Evolutionary conservation across 2,329 filamentous ascomycete genomes (phyloP).

Genomic region (Fusarium verrucosum): DNA sequence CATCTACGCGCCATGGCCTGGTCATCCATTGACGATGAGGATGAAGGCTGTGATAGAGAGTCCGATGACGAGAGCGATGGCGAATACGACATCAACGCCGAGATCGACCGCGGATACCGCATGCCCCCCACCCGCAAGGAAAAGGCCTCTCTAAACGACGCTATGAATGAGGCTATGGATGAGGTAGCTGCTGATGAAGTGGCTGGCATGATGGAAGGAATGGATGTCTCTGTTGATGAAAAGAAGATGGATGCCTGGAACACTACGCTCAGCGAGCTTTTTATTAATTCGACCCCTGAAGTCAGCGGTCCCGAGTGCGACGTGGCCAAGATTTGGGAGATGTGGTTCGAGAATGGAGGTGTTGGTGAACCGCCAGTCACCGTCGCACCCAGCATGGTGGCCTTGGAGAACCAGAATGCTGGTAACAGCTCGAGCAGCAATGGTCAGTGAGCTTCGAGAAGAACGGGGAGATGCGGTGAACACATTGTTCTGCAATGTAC

Average conservation of each 20-base stretch:
- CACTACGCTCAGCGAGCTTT: slow-evolving; percentile 3
- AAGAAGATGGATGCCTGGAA: slow-evolving; percentile 18
- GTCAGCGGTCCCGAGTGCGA: not conserved
- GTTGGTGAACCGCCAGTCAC: not conserved
- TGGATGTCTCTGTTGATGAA: not conserved
- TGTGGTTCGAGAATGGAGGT: not conserved
- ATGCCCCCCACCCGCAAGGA: slow-evolving; percentile 16
- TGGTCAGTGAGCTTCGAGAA: not conserved
- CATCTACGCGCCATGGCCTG: slow-evolving; percentile 50
- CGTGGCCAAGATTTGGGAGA: not conserved
- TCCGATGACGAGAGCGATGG: slow-evolving; percentile 21
- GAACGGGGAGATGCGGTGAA: not conserved
- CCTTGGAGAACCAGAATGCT: not conserved
- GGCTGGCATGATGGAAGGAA: not conserved
- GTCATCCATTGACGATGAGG: slow-evolving; percentile 40
- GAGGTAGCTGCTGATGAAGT: not conserved
- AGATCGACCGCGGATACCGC: slow-evolving; percentile 33
- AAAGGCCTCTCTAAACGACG: not conserved
- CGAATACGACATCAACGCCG: slow-evolving; percentile 29
- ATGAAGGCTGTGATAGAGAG: slow-evolving; percentile 27
- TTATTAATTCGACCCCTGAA: slow-evolving; percentile 6
- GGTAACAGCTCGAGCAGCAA: not conserved
- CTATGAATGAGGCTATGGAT: not conserved
- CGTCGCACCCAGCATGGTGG: not conserved
- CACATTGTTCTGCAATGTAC: not conserved